Conservation (phyloP, 768 basidiomycete species). For the Gelatoporia subvermispora region DNA sequence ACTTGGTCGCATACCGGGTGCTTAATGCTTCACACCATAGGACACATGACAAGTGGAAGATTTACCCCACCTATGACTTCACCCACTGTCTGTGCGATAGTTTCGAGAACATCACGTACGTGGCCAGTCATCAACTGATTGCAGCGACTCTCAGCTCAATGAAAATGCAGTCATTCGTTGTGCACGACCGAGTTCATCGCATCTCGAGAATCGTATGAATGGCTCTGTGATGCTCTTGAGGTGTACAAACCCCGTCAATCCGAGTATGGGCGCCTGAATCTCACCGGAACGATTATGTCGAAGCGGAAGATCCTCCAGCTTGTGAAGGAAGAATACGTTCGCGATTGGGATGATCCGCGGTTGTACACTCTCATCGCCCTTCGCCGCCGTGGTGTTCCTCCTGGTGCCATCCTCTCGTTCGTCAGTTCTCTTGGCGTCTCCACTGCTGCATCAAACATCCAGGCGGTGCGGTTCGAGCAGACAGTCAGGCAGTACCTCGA, state of each 20-base stretch:
- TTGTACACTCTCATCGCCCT: constrained; percentile 95
- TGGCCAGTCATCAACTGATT: background rate
- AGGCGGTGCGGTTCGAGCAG: constrained; percentile 87
- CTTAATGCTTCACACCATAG: constrained; percentile 89
- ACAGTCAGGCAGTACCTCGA: constrained; percentile 86
- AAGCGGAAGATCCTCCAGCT: constrained; percentile 92
- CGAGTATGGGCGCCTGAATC: constrained; percentile 88
- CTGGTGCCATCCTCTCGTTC: constrained; percentile 90
- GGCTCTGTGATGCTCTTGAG: constrained; percentile 96
- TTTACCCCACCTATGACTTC: constrained; percentile 98
- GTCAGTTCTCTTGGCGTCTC: constrained; percentile 95
- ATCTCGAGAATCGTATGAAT: constrained; percentile 96
- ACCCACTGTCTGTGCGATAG: constrained; percentile 98
- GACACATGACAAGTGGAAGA: constrained; percentile 89
- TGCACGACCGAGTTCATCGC: constrained; percentile 96
- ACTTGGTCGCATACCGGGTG: constrained; percentile 93
- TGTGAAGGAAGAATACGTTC: constrained; percentile 79
- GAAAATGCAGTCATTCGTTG: constrained; percentile 73
- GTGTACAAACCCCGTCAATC: constrained; percentile 97
- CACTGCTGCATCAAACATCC: constrained; percentile 75
- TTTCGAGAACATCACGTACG: constrained; percentile 98
- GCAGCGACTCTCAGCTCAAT: constrained; percentile 3
- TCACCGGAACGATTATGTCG: constrained; percentile 94
- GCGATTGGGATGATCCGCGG: constrained; percentile 96
- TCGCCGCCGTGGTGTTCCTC: constrained; percentile 93